Base-by-base conservation (phyloP, 139 green algal genomes). In the Chlamydomonas sp. region DNA sequence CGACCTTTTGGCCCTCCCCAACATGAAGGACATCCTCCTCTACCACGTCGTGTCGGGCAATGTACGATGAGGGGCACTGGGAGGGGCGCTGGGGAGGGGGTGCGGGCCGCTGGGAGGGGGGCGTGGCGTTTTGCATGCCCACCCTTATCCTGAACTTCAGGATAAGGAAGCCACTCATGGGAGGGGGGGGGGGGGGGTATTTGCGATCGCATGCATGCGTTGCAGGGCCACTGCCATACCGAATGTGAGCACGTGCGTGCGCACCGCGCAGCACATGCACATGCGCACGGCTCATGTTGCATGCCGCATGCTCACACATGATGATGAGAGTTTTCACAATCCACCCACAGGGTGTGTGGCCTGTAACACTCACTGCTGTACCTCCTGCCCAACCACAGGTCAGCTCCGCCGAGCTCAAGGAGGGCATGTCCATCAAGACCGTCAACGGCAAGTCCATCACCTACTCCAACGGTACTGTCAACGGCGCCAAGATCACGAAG, bases 1-100 rank as follows among this genome's bases (percentile, higher is more conserved):
- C 29, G 60, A 67, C 6, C 26, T 67, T 5, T 30, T 67, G 22
- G 60, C 60, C 60, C 60, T 67, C 8, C 60, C 60, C 30, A 39
- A 67, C 8, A 16, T 67, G 26, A 8, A 28, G 26, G 60, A 67
- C 60, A 67, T 67, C 33, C 60, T 67, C 28, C 39, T 48, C 29
- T 67, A 67, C 26, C 22, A 38, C 30, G 20, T 36, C n/a, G 28
- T 36, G 13, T n/a, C 8, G 57, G 26, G n/a, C 10, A 33, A n/a
- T 16, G 20, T 64, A 13, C 57, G 16, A 26, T 64, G 54, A 64
- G 30, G 54, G 34, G 54, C 54, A 36, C 54, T 33, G 54, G 34
- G 24, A 64, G 30, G 54, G 34, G 6, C 24, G 54, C 30, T 22
- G 54, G 54, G 30, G 24, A 20, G 26, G 54, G 34, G 26, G 30